Percentiles rank a stretch among this genome's conserved stretches.
These are phyloP conservation scores for Exidia glandulosa DNA, from an alignment of 768 basidiomycete genomes.

Conservation along the genomic window DNA sequence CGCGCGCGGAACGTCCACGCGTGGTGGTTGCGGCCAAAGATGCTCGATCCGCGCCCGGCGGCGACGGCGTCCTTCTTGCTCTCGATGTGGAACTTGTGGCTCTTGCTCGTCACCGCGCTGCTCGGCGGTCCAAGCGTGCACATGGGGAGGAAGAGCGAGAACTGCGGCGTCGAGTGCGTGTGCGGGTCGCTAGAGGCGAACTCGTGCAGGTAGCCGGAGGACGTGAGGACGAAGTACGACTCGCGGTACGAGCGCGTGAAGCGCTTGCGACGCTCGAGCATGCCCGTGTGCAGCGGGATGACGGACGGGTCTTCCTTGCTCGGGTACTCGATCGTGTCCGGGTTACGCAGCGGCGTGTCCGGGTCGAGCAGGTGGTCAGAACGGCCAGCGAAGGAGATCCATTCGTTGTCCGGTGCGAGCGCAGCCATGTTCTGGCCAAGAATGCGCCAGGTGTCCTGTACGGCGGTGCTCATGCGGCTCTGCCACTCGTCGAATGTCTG, in stretches of 20 bases:
- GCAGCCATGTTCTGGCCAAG: constrained; percentile 67
- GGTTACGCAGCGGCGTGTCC: constrained; percentile 85
- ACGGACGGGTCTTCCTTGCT: constrained; percentile 84
- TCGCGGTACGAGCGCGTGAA: constrained; percentile 83
- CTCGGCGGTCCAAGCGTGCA: constrained; percentile 94
- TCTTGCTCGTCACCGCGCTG: constrained; percentile 42
- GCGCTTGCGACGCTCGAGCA: constrained; percentile 90
- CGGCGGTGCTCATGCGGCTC: constrained; percentile 59
- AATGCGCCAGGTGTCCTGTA: constrained; percentile 62
- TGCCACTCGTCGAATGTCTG: constrained; percentile 93
- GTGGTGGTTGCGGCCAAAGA: constrained; percentile 29
- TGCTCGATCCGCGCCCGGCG: constrained; percentile 16
- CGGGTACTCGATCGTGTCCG: constrained; percentile 69
- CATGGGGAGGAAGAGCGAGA: constrained; percentile 83
- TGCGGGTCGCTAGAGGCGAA: constrained; percentile 67
- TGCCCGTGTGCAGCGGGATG: constrained; percentile 74
- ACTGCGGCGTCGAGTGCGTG: constrained; percentile 50
- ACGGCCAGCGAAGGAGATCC: constrained; percentile 90
- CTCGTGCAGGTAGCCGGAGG: constrained; percentile 94
- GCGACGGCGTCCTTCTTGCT: constrained; percentile 65
- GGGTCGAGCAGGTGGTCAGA: constrained; percentile 94
- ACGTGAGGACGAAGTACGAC: constrained; percentile 83
- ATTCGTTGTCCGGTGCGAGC: constrained; percentile 80
- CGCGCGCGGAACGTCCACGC: constrained; percentile 88
- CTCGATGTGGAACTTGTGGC: constrained; percentile 97